Conservation (phyloP, 441 rosid genomes). For the Arabidopsis lyrata region DNA sequence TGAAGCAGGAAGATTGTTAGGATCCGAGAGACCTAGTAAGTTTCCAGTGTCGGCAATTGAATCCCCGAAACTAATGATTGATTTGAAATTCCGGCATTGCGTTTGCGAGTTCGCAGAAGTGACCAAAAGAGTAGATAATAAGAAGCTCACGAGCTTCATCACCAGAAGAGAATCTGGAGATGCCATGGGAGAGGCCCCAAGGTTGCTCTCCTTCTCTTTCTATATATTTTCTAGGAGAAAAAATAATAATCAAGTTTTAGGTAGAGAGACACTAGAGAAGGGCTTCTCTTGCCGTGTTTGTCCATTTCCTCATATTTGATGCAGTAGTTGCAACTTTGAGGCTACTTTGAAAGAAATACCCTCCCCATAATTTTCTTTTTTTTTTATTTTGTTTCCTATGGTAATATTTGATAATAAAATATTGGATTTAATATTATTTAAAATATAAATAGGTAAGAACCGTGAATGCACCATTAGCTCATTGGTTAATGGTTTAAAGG, state of each 20-base stretch:
- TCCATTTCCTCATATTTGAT: neutral
- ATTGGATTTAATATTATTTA: too few species aligned
- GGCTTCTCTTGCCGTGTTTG: neutral
- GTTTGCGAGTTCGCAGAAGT: neutral
- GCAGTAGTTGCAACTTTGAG: neutral
- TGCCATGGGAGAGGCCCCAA: neutral
- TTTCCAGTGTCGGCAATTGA: conserved; percentile 41
- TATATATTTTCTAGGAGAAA: neutral
- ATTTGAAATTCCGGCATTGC: conserved; percentile 25
- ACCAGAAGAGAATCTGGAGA: neutral
- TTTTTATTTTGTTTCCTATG: too few species aligned
- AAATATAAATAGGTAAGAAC: too few species aligned
- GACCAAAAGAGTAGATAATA: neutral
- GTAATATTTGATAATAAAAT: too few species aligned
- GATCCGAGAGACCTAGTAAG: conserved; percentile 34
- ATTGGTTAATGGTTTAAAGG: too few species aligned
- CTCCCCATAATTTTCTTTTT: neutral
- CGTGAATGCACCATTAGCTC: too few species aligned
- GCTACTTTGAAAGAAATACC: neutral
- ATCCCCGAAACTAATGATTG: conserved; percentile 46
- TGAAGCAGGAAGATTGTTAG: conserved; percentile 10
- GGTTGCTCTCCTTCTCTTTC: neutral
- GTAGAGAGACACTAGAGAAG: neutral
- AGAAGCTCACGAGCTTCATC: neutral
- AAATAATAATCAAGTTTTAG: neutral